phyloP scores from a whole-genome alignment of 176 grass and related monocot genomes.

The Oryza rufipogon region DNA sequence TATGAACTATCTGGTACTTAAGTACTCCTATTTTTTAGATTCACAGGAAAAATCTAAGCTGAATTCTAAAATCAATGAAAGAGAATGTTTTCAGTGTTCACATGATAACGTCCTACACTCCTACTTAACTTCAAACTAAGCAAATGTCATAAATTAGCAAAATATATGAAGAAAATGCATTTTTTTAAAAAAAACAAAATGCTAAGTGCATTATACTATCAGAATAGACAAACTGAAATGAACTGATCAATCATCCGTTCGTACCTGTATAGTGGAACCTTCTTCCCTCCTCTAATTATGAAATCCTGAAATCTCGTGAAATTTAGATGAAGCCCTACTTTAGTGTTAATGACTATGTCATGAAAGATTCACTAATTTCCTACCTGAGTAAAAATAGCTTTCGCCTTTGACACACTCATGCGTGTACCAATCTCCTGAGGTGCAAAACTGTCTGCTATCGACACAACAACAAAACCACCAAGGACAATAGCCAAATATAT shows the following conservation, averaged over 20 bases:
- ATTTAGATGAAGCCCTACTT: constrained; percentile 12
- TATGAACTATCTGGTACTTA: neutral
- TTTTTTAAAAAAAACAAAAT: neutral
- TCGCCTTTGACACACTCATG: constrained; percentile 73
- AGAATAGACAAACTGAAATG: neutral
- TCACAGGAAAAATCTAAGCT: neutral
- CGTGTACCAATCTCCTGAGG: constrained; percentile 75
- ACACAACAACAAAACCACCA: constrained; percentile 87
- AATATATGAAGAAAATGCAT: neutral
- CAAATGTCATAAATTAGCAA: neutral
- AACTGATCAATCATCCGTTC: constrained; percentile 42
- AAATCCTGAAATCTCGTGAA: constrained; percentile 71
- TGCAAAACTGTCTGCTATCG: constrained; percentile 94
- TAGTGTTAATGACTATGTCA: neutral
- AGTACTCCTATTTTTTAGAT: neutral
- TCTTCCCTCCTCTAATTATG: constrained; percentile 84
- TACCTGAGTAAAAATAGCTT: constrained; percentile 93
- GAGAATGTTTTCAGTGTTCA: constrained; percentile 6
- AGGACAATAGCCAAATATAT: constrained; percentile 87
- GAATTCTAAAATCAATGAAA: neutral
- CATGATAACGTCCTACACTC: neutral
- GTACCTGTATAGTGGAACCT: constrained; percentile 94
- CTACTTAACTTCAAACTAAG: neutral
- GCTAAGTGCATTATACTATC: constrained; percentile 11
- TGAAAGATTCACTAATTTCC: neutral